phyloP scores from a whole-genome alignment of 768 basidiomycete genomes.

The Macrolepiota fuliginosa region DNA sequence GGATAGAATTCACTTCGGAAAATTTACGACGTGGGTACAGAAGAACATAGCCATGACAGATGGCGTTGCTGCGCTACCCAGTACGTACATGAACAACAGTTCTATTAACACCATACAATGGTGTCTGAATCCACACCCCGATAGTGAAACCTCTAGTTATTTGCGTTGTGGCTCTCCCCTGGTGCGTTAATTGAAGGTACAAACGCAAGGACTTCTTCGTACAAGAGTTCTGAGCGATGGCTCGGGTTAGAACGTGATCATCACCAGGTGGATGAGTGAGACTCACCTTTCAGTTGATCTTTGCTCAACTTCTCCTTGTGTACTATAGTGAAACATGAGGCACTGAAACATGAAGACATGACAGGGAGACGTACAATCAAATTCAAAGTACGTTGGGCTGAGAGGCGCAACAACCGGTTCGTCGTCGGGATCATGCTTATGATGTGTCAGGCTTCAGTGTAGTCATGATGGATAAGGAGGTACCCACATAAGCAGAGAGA shows the following conservation, averaged over 20 bases:
- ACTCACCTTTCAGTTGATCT: slow-evolving; percentile 64
- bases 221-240: slow-evolving; percentile 55
- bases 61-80: not conserved
- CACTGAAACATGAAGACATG: not conserved
- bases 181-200: slow-evolving; percentile 52
- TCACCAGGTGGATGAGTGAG: slow-evolving; percentile 11
- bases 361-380: slow-evolving; percentile 59
- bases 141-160: not conserved
- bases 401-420: slow-evolving; percentile 82
- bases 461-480: not conserved
- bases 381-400: slow-evolving; percentile 86
- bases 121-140: not conserved
- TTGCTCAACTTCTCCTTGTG: slow-evolving; percentile 76
- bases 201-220: slow-evolving; percentile 81
- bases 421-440: slow-evolving; percentile 83
- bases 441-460: slow-evolving; percentile 10
- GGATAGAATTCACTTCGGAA: not conserved
- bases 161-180: not conserved
- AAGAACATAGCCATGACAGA: not conserved
- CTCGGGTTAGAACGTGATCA: slow-evolving; percentile 13
- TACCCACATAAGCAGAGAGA: slow-evolving; percentile 67
- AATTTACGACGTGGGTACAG: no score
- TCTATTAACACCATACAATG: slow-evolving; percentile 7
- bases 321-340: slow-evolving; percentile 29
- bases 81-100: not conserved